These are phyloP conservation scores for Xylaria castorea DNA, from an alignment of 495 filamentous ascomycete genomes.

Conservation along the genomic window DNA sequence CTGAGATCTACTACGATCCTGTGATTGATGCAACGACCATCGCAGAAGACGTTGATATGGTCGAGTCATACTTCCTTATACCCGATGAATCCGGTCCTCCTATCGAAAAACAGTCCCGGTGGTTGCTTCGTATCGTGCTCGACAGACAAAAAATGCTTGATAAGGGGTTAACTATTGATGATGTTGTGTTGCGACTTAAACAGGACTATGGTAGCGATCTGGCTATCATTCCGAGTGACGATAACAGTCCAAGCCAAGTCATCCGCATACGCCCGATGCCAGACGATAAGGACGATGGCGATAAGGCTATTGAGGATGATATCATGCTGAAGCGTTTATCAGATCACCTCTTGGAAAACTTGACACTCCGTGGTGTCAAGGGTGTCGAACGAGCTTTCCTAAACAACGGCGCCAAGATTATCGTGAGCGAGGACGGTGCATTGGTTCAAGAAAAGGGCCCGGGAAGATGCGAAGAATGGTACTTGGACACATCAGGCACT, in stretches of 20 bases:
- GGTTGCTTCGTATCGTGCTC: conserved; percentile 93
- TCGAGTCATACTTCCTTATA: conserved; percentile 96
- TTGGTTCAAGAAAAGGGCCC: conserved; percentile 73
- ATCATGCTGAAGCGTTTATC: conserved; percentile 89
- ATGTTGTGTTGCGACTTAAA: conserved; percentile 90
- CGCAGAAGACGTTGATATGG: conserved; percentile 86
- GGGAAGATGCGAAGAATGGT: conserved; percentile 84
- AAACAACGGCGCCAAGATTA: conserved; percentile 74
- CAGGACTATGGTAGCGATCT: conserved; percentile 85
- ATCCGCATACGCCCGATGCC: conserved; percentile 89
- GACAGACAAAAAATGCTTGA: conserved; percentile 93
- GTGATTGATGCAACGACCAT: conserved; percentile 86
- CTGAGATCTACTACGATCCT: conserved; percentile 97
- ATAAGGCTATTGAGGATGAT: conserved; percentile 83
- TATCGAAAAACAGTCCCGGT: conserved; percentile 81
- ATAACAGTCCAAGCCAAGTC: conserved; percentile 95
- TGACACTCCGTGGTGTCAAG: conserved; percentile 87
- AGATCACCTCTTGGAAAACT: conserved; percentile 84
- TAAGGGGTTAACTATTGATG: conserved; percentile 88
- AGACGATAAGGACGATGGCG: conserved; percentile 77
- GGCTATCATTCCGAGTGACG: conserved; percentile 94
- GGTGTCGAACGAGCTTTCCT: conserved; percentile 93
- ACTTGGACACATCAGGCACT: conserved; percentile 90
- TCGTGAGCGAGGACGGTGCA: conserved; percentile 67
- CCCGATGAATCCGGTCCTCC: conserved; percentile 80